These are phyloP conservation scores for Paramecium sexaurelia DNA, from an alignment of 73 alveolate species.

Conservation along the genomic window DNA sequence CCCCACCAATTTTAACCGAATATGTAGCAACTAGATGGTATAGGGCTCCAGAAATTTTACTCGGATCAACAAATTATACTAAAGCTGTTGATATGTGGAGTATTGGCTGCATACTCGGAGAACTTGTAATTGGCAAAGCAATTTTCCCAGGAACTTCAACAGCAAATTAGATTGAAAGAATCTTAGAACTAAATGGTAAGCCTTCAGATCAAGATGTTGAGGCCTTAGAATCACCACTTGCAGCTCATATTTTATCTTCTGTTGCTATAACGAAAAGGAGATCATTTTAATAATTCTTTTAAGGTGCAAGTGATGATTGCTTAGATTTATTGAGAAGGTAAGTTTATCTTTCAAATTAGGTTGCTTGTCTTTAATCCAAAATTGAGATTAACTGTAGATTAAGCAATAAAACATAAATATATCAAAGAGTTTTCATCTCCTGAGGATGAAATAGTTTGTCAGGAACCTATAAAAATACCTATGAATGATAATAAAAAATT, in stretches of 20 bases:
- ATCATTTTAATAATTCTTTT: conserved; percentile 72
- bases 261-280: conserved; percentile 75
- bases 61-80: conserved; percentile 90
- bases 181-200: conserved; percentile 85
- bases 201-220: conserved; percentile 86
- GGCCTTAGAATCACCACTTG: conserved; percentile 74
- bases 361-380: conserved; percentile 80
- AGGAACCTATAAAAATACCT: conserved; percentile 77
- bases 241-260: conserved; percentile 75
- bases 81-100: conserved; percentile 97
- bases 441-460: conserved; percentile 90
- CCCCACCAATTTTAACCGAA: conserved; percentile 85
- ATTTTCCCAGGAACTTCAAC: conserved; percentile 92
- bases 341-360: conserved; percentile 46
- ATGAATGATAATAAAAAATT: conserved; percentile 88
- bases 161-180: conserved; percentile 79
- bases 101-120: conserved; percentile 97
- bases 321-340: conserved; percentile 55
- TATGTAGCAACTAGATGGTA: conserved; percentile 97
- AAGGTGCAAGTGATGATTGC: conserved; percentile 78
- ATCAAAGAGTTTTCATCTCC: conserved; percentile 87
- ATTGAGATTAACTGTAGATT: conserved; percentile 83
- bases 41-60: conserved; percentile 93
- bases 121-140: conserved; percentile 85
- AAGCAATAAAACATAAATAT: conserved; percentile 88